Base-by-base conservation (phyloP, 768 basidiomycete species). In the Lactifluus hygrophoroides region DNA sequence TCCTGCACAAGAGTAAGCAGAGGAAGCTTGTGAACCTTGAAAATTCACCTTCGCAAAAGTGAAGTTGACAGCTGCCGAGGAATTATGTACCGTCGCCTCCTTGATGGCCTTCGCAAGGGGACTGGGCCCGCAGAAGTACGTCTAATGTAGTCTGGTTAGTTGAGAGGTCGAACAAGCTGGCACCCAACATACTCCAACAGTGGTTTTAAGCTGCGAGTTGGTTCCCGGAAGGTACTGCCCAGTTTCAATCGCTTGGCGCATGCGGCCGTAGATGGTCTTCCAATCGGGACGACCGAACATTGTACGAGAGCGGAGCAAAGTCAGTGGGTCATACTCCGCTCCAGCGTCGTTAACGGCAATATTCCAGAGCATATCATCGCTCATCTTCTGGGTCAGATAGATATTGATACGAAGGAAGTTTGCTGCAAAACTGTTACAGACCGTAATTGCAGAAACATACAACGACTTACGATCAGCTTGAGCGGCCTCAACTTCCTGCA, bases 221-320 rank as follows among this genome's bases (percentile, higher is more conserved):
- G 79, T 78, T 37, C 90, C 90, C 17, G 88, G 83, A 43, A 94
- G 75, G 70, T 94, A 95, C 58, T 80, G 83, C 21, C 92, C 93
- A 19, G 74, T 70, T 69, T 94, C 90, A 66, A 97, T 90, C 3
- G 86, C 86, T 61, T 81, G 78, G 64, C 79, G 80, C 72, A 94
- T 83, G 59, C 80, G 79, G 21, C 76, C 73, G 70, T 90, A 95
- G 68, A 96, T 88, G 43, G 77, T 72, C 70, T 83, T 84, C 85
- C 90, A 97, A 69, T 95, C 84, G 19, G 94, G 94, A 35, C 94
- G 85, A 16, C 94, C 93, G 67, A 89, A 96, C 78, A 88, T 87
- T 21, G 94, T 96, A 40, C 88, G 86, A 19, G 90, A 83, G 59
- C 88, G 84, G 57, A 96, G 84, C 34, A 92, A 81, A 2, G 94